phyloP scores from a whole-genome alignment of 2,329 filamentous ascomycete genomes.

The Fusarium chlamydosporum region DNA sequence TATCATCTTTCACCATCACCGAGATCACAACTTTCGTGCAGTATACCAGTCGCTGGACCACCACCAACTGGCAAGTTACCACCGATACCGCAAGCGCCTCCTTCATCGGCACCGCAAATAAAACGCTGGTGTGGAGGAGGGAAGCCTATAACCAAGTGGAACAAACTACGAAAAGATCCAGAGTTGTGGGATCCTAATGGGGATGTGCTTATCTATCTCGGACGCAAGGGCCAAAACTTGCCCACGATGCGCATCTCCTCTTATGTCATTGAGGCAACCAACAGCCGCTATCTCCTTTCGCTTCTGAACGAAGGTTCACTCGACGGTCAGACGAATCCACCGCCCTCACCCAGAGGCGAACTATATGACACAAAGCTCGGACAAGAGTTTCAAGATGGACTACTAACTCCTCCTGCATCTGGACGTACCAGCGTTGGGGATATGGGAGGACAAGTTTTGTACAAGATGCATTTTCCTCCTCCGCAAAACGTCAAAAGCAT shows the following conservation, averaged over 20 bases:
- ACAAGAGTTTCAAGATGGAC: slow-evolving; percentile 25
- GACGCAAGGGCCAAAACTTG: slow-evolving; percentile 61
- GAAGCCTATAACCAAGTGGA: slow-evolving; percentile 66
- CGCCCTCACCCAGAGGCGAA: slow-evolving; percentile 59
- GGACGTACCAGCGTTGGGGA: slow-evolving; percentile 56
- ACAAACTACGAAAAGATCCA: slow-evolving; percentile 70
- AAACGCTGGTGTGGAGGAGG: slow-evolving; percentile 69
- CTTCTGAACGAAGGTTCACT: slow-evolving; percentile 67
- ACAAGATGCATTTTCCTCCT: slow-evolving; percentile 74
- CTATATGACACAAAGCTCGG: slow-evolving; percentile 56
- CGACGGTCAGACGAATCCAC: slow-evolving; percentile 58
- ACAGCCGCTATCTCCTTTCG: slow-evolving; percentile 67
- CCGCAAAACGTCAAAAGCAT: slow-evolving; percentile 63
- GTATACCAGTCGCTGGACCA: slow-evolving; percentile 49
- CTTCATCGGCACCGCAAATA: slow-evolving; percentile 55
- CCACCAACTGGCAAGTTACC: slow-evolving; percentile 62
- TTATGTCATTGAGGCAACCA: slow-evolving; percentile 70
- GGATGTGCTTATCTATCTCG: slow-evolving; percentile 71
- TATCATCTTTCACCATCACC: slow-evolving; percentile 39
- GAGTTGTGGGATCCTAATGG: slow-evolving; percentile 73
- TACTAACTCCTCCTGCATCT: slow-evolving; percentile 57
- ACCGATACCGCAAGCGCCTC: slow-evolving; percentile 54
- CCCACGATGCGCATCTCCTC: slow-evolving; percentile 71
- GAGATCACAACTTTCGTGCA: slow-evolving; percentile 41
- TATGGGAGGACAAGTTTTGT: slow-evolving; percentile 68